phyloP scores from a whole-genome alignment of 1,139 yeast genomes.

The Zhuliangozyma parablackwelliae region DNA sequence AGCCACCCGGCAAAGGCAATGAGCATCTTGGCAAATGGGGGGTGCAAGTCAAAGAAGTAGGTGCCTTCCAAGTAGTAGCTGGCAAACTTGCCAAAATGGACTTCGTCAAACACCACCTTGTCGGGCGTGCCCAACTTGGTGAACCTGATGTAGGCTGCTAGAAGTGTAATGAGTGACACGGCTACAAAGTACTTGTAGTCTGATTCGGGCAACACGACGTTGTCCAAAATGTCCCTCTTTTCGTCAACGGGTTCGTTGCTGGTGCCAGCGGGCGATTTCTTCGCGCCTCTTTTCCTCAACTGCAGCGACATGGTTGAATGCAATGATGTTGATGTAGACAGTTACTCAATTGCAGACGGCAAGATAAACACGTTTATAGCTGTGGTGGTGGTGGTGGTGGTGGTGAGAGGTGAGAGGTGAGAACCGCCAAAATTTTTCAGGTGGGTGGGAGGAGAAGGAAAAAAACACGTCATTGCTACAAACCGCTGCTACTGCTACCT shows the following conservation, averaged over 20 bases:
- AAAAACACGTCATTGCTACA: too few relatives aligned
- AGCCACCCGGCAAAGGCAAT: conserved; percentile 89
- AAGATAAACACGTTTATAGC: too few relatives aligned
- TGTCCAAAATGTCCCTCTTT: conserved; percentile 2
- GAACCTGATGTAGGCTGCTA: conserved; percentile 74
- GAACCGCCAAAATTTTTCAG: too few relatives aligned
- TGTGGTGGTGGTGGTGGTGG: too few relatives aligned
- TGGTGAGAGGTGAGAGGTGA: too few relatives aligned
- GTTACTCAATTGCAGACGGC: too few relatives aligned
- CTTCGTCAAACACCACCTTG: conserved; percentile 96
- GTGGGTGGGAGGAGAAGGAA: too few relatives aligned
- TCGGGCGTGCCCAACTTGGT: conserved; percentile 65
- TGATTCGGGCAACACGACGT: conserved; percentile 17
- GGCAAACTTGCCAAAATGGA: conserved; percentile 95
- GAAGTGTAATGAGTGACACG: conserved; percentile 46
- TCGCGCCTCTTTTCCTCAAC: conserved; percentile 22
- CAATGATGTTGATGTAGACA: too few relatives aligned
- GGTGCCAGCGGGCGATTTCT: conserved; percentile 10
- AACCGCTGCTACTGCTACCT: too few relatives aligned
- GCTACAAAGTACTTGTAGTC: conserved; percentile 38
- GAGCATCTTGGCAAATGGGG: conserved; percentile 92
- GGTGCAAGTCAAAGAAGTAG: conserved; percentile 93
- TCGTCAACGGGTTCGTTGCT: neutral
- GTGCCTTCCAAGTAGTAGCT: conserved; percentile 79
- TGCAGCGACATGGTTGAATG: conserved; percentile 7